These are phyloP conservation scores for Neoscytalidium dimidiatum DNA, from an alignment of 2,329 filamentous ascomycete genomes.

Conservation along the genomic window DNA sequence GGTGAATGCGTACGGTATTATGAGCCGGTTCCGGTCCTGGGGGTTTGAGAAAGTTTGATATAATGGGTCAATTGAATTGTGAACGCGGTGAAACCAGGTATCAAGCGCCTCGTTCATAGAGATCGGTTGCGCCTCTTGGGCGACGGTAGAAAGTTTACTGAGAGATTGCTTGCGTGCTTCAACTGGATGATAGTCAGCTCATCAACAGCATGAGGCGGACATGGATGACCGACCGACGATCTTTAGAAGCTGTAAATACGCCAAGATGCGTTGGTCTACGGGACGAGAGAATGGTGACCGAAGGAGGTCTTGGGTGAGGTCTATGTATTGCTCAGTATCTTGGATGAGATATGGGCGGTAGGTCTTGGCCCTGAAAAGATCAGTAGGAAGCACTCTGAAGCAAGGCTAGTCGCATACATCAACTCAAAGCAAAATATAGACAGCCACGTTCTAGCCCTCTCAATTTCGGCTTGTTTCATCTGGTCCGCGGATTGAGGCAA, in stretches of 20 bases:
- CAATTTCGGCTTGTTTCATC: background rate
- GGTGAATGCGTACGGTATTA: background rate
- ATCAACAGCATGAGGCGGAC: background rate
- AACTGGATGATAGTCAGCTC: background rate
- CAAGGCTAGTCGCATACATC: background rate
- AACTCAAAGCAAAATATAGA: background rate
- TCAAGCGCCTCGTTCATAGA: background rate
- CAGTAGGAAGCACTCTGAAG: background rate
- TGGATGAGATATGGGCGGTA: background rate
- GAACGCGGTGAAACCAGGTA: background rate
- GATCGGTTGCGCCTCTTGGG: background rate
- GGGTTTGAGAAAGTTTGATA: slow-evolving; percentile 1
- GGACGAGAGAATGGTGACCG: background rate
- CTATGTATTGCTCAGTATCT: background rate
- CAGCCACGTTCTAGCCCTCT: background rate
- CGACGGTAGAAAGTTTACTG: background rate
- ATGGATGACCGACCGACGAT: background rate
- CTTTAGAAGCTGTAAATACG: background rate
- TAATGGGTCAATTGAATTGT: background rate
- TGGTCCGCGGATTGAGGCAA: background rate
- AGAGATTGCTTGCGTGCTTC: background rate
- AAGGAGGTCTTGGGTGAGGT: background rate
- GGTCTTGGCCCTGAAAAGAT: background rate
- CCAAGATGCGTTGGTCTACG: slow-evolving; percentile 1
- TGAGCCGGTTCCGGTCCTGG: background rate